phyloP scores from a whole-genome alignment of 768 basidiomycete species.

The Hypholoma sublateritium region DNA sequence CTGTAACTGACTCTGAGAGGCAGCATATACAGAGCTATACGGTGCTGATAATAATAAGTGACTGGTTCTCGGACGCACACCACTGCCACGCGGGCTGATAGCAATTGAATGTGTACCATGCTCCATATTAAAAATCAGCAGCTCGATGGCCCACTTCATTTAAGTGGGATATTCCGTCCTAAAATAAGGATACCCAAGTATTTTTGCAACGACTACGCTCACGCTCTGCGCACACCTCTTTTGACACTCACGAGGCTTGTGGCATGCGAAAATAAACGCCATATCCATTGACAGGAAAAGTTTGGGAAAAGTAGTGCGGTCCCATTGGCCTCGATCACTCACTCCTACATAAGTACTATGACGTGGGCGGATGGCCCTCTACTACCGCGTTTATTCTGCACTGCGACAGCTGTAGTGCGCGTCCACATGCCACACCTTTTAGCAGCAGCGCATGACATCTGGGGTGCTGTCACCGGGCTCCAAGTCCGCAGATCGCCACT shows the following conservation, averaged over 20 bases:
- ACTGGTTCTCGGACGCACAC: too few species aligned
- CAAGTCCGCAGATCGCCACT: neutral
- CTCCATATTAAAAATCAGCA: too few species aligned
- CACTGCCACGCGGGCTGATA: too few species aligned
- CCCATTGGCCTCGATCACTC: neutral
- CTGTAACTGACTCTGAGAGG: too few species aligned
- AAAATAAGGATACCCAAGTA: too few species aligned
- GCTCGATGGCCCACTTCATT: too few species aligned
- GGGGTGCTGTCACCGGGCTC: slow-evolving; percentile 11
- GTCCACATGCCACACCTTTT: neutral
- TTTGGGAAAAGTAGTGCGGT: neutral
- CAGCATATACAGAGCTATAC: too few species aligned
- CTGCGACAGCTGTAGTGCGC: too few species aligned
- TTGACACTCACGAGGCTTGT: neutral
- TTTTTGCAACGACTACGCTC: too few species aligned
- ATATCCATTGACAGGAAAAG: neutral
- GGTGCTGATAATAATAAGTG: too few species aligned
- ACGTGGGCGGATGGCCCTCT: neutral
- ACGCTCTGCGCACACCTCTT: neutral
- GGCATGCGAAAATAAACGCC: neutral
- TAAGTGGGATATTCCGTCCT: too few species aligned
- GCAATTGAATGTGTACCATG: too few species aligned
- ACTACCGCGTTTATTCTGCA: neutral
- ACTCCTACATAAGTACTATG: neutral
- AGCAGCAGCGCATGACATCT: neutral